A percentile compares a stretch with the other conserved stretches of the same genome.
Conservation (phyloP, 352 stramenopile species). For the Phytophthora nicotianae region DNA sequence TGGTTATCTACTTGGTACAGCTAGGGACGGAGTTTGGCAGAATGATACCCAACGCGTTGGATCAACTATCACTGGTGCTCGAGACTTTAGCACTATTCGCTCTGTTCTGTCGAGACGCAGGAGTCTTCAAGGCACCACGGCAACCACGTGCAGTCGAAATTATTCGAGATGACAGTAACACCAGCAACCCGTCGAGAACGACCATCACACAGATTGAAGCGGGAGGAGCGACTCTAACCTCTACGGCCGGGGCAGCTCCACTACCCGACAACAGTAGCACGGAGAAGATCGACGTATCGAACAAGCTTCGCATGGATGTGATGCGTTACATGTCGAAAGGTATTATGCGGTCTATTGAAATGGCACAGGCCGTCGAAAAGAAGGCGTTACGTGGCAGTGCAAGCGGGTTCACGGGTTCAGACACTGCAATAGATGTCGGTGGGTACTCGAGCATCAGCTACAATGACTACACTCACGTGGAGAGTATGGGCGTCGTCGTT, state of each 20-base stretch:
- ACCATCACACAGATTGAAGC: slow-evolving; percentile 37
- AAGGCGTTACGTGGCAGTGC: slow-evolving; percentile 22
- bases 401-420: slow-evolving; percentile 31
- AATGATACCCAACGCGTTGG: slow-evolving; percentile 59
- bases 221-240: slow-evolving; percentile 29
- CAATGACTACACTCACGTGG: slow-evolving; percentile 73
- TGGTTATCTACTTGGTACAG: slow-evolving; percentile 64
- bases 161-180: slow-evolving; percentile 10
- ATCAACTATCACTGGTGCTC: slow-evolving; percentile 77
- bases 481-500: slow-evolving; percentile 79
- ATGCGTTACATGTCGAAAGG: slow-evolving; percentile 90
- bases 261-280: slow-evolving; percentile 9
- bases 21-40: slow-evolving; percentile 36
- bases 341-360: slow-evolving; percentile 76
- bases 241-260: slow-evolving; percentile 19
- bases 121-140: slow-evolving; percentile 48
- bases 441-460: slow-evolving; percentile 42
- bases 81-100: slow-evolving; percentile 72
- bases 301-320: slow-evolving; percentile 81
- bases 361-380: slow-evolving; percentile 43
- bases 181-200: slow-evolving; percentile 20
- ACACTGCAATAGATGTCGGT: slow-evolving; percentile 20
- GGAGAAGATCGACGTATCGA: slow-evolving; percentile 72
- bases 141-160: background rate
- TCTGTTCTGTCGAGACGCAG: slow-evolving; percentile 77